phyloP scores from a whole-genome alignment of 1,139 yeast genomes.

The Candida sp. region DNA sequence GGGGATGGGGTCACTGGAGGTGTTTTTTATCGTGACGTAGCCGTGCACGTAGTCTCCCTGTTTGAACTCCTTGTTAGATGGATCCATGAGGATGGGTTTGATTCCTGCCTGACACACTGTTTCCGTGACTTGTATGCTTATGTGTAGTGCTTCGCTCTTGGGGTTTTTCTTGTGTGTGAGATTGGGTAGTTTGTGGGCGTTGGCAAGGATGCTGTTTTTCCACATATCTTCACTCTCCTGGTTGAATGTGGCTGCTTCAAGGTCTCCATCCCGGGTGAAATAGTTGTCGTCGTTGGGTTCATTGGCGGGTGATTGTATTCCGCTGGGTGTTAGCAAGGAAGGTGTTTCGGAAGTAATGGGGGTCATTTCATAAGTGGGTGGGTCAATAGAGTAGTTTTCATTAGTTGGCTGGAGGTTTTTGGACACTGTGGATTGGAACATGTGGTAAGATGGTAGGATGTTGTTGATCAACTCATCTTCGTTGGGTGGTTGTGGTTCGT shows the following conservation, averaged over 20 bases:
- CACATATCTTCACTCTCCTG: slow-evolving; percentile 38
- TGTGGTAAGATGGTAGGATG: slow-evolving; percentile 50
- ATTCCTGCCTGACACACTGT: slow-evolving; percentile 48
- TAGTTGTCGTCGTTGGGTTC: slow-evolving; percentile 5
- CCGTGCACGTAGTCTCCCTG: slow-evolving; percentile 49
- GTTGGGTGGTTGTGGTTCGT: slow-evolving; percentile 13
- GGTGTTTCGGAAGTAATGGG: slow-evolving; percentile 28
- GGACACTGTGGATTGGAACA: slow-evolving; percentile 50
- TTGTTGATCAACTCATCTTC: slow-evolving; percentile 41
- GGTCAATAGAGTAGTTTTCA: slow-evolving; percentile 46
- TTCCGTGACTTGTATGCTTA: slow-evolving; percentile 40
- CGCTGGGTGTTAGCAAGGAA: slow-evolving; percentile 17
- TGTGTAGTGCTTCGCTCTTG: slow-evolving; percentile 30
- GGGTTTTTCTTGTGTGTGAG: slow-evolving; percentile 30
- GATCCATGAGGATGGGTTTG: slow-evolving; percentile 34
- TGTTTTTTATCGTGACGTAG: slow-evolving; percentile 39
- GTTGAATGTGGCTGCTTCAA: slow-evolving; percentile 15
- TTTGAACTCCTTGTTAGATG: slow-evolving; percentile 31
- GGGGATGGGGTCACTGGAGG: slow-evolving; percentile 30
- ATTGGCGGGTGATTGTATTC: slow-evolving; percentile 22
- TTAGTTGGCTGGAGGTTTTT: slow-evolving; percentile 40
- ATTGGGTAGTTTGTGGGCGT: slow-evolving; percentile 44
- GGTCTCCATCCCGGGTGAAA: slow-evolving; percentile 2
- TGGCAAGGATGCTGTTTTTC: slow-evolving; percentile 50
- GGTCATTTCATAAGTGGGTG: slow-evolving; percentile 48